Conservation (phyloP, 2,329 filamentous ascomycete genomes). For the Podosphaera fusca region DNA sequence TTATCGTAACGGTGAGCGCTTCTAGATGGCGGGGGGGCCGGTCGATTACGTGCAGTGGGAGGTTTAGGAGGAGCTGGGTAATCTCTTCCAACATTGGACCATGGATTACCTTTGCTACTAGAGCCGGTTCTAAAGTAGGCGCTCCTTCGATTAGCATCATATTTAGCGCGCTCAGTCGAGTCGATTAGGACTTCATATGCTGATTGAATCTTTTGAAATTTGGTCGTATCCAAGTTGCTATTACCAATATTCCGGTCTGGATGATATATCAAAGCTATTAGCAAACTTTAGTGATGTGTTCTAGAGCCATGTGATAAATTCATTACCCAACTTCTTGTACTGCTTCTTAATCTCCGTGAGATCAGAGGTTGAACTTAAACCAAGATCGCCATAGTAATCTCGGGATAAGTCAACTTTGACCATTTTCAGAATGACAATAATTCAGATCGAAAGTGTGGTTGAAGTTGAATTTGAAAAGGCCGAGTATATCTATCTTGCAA, state of each 20-base stretch:
- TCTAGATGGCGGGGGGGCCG: slow-evolving; percentile 10
- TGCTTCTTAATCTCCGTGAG: slow-evolving; percentile 45
- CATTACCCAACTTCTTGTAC: slow-evolving; percentile 39
- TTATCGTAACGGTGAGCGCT: slow-evolving; percentile 14
- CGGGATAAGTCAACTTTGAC: slow-evolving; percentile 16
- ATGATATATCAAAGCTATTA: slow-evolving; percentile 39
- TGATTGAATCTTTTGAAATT: slow-evolving; percentile 48
- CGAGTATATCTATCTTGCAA: no score
- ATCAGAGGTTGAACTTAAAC: slow-evolving; percentile 32
- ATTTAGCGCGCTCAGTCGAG: slow-evolving; percentile 13
- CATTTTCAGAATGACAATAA: slow-evolving; percentile 7
- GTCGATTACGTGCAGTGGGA: slow-evolving; percentile 8
- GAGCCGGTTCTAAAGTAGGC: slow-evolving; percentile 5
- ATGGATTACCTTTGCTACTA: slow-evolving; percentile 15
- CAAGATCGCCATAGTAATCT: slow-evolving; percentile 48
- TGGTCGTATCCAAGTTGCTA: slow-evolving; percentile 39
- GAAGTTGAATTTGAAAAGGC: no score
- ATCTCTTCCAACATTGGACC: slow-evolving; percentile 13
- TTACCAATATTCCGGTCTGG: slow-evolving; percentile 48
- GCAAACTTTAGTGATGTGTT: slow-evolving; percentile 5
- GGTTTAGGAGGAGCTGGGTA: slow-evolving; percentile 14
- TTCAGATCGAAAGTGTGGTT: no score
- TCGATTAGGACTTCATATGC: slow-evolving; percentile 41
- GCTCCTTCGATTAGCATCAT: slow-evolving; percentile 13
- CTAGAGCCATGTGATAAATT: not conserved